Evolutionary conservation across 495 filamentous ascomycete genomes (phyloP), one percentile per base, ranked within the genome.

Genomic region (Podospora pseudocomata): DNA sequence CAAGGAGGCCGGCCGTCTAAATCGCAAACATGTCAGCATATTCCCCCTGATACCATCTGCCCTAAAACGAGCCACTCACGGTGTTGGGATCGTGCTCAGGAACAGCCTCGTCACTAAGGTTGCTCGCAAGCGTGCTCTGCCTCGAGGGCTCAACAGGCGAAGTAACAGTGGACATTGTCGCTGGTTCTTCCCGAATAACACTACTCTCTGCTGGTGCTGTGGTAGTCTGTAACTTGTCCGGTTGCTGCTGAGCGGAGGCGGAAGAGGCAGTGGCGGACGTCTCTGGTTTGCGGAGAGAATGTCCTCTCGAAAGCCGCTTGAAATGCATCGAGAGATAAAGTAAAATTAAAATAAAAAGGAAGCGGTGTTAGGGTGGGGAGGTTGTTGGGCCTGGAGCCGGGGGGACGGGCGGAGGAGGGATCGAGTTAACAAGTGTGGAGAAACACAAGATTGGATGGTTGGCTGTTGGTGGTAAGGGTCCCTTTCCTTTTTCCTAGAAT

Each of bases 71-170:
- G 26, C 13, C 27, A 34, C 85, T 74, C 73, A 93, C 90, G 80
- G 90, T 87, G 76, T 84, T 92, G 74, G 91, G 91, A 75, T 96
- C 92, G 57, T 88, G 86, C n/a, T 89, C 85, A 1, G 91, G 89
- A 63, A 95, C 85, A 11, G 90, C 91, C 69, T 85, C 81, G 19
- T 84, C 85, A 77, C 81, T 84, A 68, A 85, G 66, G 67, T 77
- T 77, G 71, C 86, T 86, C 67, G 73, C 72, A 61, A 83, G 75
- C 16, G 88, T 88, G 18, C 73, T 79, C 67, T 89, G 84, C 68
- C 89, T 83, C 65, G 85, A 74, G 32, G 89, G 86, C 76, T 88
- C 80, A 34, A 64, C 30, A 44, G 61, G 61, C 32, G 61, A 63
- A n/a, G 61, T 20, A 39, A 32, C 27, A 18, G 61, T 39, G 11